Evolutionary conservation across 2,329 filamentous ascomycete genomes (phyloP).

Genomic region (Aspergillus sp.): DNA sequence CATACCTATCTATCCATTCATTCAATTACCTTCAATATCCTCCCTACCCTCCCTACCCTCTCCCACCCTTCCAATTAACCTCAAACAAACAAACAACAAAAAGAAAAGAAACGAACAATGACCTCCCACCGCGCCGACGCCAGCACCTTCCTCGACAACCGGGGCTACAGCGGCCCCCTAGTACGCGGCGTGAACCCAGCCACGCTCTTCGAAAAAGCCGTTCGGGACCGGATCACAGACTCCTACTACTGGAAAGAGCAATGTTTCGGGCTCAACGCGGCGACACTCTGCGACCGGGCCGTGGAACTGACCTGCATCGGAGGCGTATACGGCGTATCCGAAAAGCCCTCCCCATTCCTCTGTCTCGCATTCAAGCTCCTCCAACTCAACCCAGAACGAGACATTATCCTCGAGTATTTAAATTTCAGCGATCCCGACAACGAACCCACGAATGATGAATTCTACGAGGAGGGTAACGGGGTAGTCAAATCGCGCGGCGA

Average conservation of each 20-base stretch:
- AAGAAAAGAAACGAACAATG: constrained; percentile 33
- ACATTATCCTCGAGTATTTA: constrained; percentile 78
- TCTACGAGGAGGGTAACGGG: too few relatives aligned
- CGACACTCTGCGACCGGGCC: constrained; percentile 81
- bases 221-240: constrained; percentile 92
- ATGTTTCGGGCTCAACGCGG: constrained; percentile 89
- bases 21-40: too few relatives aligned
- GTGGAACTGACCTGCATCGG: constrained; percentile 82
- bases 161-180: constrained; percentile 73
- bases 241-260: constrained; percentile 99
- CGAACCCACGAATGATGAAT: too few relatives aligned
- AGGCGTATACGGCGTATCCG: constrained; percentile 79
- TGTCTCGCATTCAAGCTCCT: constrained; percentile 94
- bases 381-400: constrained; percentile 78
- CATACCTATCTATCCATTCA: too few relatives aligned
- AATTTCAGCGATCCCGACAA: constrained; percentile 46
- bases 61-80: constrained; percentile 3
- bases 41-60: not conserved
- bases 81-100: constrained; percentile 50
- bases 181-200: constrained; percentile 91
- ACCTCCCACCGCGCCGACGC: constrained; percentile 74
- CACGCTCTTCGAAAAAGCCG: constrained; percentile 93
- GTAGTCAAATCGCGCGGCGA: constrained; percentile 41
- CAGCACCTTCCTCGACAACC: constrained; percentile 77
- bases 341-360: constrained; percentile 86